Evolutionary conservation across 345 rosid species (phyloP).

Genomic region (Noccaea bulbosa): DNA sequence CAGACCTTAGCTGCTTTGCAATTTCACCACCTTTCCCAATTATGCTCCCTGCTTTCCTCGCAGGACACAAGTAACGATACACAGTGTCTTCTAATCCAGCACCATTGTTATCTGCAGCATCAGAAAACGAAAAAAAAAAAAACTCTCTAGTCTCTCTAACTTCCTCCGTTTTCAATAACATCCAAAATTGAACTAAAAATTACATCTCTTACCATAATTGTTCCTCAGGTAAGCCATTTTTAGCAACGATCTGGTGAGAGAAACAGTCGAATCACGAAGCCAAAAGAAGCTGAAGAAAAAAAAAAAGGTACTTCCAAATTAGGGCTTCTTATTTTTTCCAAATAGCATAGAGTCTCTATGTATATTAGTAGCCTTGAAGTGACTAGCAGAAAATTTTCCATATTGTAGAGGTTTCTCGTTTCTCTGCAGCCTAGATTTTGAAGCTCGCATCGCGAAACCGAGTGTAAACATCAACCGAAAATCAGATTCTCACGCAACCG

Average conservation of each 20-base stretch:
- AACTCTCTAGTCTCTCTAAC: conserved; percentile 47
- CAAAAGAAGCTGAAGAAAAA: conserved; percentile 28
- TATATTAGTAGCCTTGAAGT: not conserved
- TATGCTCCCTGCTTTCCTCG: conserved; percentile 61
- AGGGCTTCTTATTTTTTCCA: conserved; percentile 13
- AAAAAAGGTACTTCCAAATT: not conserved
- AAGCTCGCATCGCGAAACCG: no score
- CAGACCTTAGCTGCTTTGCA: conserved; percentile 61
- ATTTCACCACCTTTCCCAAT: conserved; percentile 76
- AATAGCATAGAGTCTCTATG: not conserved
- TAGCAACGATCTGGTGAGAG: not conserved
- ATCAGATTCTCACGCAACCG: conserved; percentile 33
- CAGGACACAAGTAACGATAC: conserved; percentile 64
- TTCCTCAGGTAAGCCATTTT: conserved; percentile 57
- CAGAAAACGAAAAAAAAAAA: conserved; percentile 2
- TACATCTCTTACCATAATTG: conserved; percentile 52
- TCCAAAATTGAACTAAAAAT: conserved; percentile 21
- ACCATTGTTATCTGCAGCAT: conserved; percentile 50
- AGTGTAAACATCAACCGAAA: not conserved
- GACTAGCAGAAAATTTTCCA: no score
- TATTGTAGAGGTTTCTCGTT: no score
- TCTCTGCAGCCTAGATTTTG: no score
- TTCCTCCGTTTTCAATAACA: conserved; percentile 38
- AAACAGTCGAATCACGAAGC: conserved; percentile 8
- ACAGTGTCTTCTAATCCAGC: conserved; percentile 61